Conservation (phyloP, 768 basidiomycete species). For the Lepiota subincarnata region DNA sequence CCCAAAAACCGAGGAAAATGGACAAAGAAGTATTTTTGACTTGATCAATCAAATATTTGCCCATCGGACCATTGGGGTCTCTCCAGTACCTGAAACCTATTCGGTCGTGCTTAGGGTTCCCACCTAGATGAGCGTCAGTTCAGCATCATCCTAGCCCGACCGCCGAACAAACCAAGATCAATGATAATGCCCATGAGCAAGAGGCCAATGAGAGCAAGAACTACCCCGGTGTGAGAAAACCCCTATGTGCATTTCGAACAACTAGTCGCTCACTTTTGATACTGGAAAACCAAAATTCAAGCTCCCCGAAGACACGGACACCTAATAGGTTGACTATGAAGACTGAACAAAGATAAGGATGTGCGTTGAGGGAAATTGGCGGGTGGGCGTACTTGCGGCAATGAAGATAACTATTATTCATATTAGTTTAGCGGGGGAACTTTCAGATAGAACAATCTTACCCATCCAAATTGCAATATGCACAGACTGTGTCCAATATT, state of each 20-base stretch:
- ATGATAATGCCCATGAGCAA: conserved; percentile 60
- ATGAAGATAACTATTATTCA: conserved; percentile 49
- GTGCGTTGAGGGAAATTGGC: background rate
- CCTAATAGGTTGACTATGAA: conserved; percentile 56
- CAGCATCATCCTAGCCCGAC: conserved; percentile 26
- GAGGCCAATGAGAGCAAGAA: conserved; percentile 43
- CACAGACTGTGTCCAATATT: conserved; percentile 42
- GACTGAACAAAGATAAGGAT: conserved; percentile 28
- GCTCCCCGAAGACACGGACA: conserved; percentile 63
- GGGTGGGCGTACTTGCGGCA: conserved; percentile 38
- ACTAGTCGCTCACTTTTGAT: conserved; percentile 51
- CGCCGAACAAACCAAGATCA: conserved; percentile 50
- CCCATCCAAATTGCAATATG: conserved; percentile 57
- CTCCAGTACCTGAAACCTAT: conserved; percentile 48
- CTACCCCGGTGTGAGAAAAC: conserved; percentile 18
- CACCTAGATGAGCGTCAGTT: conserved; percentile 33
- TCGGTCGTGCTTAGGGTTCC: conserved; percentile 43
- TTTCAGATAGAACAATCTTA: conserved; percentile 25
- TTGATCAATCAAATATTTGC: conserved; percentile 42
- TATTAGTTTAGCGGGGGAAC: conserved; percentile 7
- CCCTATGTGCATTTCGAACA: background rate
- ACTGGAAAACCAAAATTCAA: conserved; percentile 72
- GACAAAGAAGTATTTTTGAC: conserved; percentile 46
- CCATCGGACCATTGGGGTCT: conserved; percentile 53
- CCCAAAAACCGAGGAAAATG: conserved; percentile 70